Conservation (phyloP, 257 asterid species). For the Nicotiana otophora region DNA sequence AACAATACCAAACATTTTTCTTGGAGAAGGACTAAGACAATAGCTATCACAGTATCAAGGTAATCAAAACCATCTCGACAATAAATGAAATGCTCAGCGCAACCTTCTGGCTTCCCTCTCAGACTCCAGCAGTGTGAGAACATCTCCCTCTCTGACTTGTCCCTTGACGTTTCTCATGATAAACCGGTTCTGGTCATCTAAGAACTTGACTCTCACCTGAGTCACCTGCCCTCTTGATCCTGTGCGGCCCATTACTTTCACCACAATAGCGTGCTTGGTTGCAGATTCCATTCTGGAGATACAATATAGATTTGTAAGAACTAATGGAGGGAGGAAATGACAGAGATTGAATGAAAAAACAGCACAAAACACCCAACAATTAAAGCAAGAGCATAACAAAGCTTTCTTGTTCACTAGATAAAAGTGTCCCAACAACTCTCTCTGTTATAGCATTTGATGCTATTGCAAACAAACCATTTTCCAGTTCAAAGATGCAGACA, state of each 20-base stretch:
- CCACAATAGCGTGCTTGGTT: conserved; percentile 29
- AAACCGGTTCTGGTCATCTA: conserved; percentile 28
- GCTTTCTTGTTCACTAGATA: too few relatives aligned
- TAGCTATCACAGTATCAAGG: neutral
- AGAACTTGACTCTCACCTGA: conserved; percentile 32
- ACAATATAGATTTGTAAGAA: neutral
- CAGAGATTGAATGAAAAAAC: neutral
- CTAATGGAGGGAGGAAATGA: neutral
- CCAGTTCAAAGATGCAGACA: too few relatives aligned
- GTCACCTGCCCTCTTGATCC: conserved; percentile 36
- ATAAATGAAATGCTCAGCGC: conserved; percentile 10
- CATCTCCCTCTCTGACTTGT: conserved; percentile 33
- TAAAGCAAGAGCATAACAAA: neutral
- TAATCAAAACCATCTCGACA: neutral
- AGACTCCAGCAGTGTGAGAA: conserved; percentile 27
- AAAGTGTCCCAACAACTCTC: too few relatives aligned
- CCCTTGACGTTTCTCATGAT: conserved; percentile 39
- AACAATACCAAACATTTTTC: neutral
- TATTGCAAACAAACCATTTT: too few relatives aligned
- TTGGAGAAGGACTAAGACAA: neutral
- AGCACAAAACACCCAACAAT: neutral
- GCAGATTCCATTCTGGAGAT: conserved; percentile 24
- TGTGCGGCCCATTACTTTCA: conserved; percentile 35
- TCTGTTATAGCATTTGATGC: too few relatives aligned
- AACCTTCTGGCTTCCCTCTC: conserved; percentile 36